Conservation (phyloP, 768 basidiomycete species). For the Lactifluus volemus region DNA sequence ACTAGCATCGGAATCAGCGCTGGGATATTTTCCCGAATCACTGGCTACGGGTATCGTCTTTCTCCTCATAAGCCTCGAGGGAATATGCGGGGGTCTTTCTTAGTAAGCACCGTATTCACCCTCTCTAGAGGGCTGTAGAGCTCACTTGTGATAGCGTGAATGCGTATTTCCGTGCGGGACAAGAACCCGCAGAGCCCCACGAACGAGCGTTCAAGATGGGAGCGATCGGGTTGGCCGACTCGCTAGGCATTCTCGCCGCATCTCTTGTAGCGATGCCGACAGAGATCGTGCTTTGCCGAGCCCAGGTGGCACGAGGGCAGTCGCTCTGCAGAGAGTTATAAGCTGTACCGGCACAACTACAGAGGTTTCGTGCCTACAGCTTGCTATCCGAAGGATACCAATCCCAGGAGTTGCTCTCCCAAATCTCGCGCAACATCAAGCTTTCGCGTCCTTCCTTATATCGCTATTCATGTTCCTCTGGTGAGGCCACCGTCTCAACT, state of each 20-base stretch:
- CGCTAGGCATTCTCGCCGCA: slow-evolving; percentile 57
- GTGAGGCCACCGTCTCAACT: no score
- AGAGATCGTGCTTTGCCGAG: slow-evolving; percentile 67
- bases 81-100: slow-evolving; percentile 85
- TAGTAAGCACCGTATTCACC: slow-evolving; percentile 51
- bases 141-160: slow-evolving; percentile 51
- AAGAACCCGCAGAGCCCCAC: slow-evolving; percentile 53
- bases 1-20: slow-evolving; percentile 57
- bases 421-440: not conserved
- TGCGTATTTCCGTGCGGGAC: slow-evolving; percentile 77
- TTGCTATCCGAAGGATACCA: not conserved
- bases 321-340: slow-evolving; percentile 57
- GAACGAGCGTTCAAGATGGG: slow-evolving; percentile 88
- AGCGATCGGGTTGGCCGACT: slow-evolving; percentile 80
- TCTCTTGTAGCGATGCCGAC: slow-evolving; percentile 61
- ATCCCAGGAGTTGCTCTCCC: not conserved
- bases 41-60: slow-evolving; percentile 54
- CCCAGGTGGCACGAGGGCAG: slow-evolving; percentile 64
- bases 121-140: not conserved
- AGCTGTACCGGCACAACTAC: not conserved
- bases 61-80: slow-evolving; percentile 75
- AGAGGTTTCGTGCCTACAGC: not conserved
- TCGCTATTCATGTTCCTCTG: not conserved
- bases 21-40: slow-evolving; percentile 50
- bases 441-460: not conserved